A percentile compares a stretch with the other conserved stretches of the same genome.
Conservation (phyloP, 805 yeast species). For the Saccharomycopsis sp. region DNA sequence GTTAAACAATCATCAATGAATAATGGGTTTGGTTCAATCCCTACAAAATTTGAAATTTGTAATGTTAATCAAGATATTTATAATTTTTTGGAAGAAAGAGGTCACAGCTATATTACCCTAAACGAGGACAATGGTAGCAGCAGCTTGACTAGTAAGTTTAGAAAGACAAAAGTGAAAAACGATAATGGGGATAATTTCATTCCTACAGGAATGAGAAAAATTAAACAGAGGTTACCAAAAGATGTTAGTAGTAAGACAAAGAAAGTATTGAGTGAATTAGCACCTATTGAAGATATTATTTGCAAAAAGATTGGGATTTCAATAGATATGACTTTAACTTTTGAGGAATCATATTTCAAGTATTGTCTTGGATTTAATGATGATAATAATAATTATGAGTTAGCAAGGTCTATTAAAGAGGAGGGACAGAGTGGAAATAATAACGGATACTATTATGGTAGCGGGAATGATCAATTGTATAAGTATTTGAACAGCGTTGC, state of each 20-base stretch:
- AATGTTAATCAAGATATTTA: constrained; percentile 6
- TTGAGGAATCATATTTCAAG: constrained; percentile 17
- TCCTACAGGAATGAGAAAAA: constrained; percentile 3
- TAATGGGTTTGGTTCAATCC: constrained; percentile 19
- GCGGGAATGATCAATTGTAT: not conserved
- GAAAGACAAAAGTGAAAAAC: not conserved
- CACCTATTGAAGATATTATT: constrained; percentile 17
- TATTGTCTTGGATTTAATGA: constrained; percentile 18
- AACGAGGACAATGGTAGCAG: not conserved
- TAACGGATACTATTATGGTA: no score
- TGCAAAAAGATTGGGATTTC: constrained; percentile 17
- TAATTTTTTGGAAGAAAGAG: constrained; percentile 12
- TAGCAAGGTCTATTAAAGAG: no score
- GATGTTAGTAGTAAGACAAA: constrained; percentile 4
- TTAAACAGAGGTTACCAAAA: constrained; percentile 16
- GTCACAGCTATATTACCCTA: constrained; percentile 5
- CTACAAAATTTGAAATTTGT: not conserved
- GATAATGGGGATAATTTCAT: not conserved
- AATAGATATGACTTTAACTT: constrained; percentile 11
- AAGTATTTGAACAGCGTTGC: constrained; percentile 9
- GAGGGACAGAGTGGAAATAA: no score
- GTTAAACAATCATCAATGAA: not conserved
- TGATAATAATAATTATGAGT: not conserved
- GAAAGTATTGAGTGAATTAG: constrained; percentile 6
- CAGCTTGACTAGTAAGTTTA: no score